These are phyloP conservation scores for Arthroderma uncinatum DNA, from an alignment of 2,329 filamentous ascomycete species.

Conservation along the genomic window DNA sequence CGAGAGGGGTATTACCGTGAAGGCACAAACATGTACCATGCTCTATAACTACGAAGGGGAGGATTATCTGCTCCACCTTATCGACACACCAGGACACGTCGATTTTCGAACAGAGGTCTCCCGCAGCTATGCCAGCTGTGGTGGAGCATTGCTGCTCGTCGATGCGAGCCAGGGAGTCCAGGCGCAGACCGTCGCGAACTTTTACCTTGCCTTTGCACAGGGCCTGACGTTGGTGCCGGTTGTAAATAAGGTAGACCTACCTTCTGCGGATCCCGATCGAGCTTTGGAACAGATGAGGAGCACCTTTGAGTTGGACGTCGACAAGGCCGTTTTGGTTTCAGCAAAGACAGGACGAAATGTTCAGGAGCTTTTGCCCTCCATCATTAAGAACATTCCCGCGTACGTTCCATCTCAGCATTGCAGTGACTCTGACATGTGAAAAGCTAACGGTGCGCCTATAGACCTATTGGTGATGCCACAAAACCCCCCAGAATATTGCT, in stretches of 20 bases:
- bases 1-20: constrained; percentile 93
- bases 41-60: constrained; percentile 74
- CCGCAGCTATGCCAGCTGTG: constrained; percentile 89
- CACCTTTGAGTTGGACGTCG: constrained; percentile 76
- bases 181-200: constrained; percentile 96
- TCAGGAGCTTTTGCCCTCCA: constrained; percentile 65
- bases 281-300: constrained; percentile 76
- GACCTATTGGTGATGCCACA: constrained; percentile 58
- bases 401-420: constrained; percentile 22
- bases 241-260: constrained; percentile 92
- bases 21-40: constrained; percentile 98
- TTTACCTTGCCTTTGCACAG: constrained; percentile 92
- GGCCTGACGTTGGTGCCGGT: constrained; percentile 78
- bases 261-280: constrained; percentile 73
- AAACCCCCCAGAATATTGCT: constrained; percentile 74
- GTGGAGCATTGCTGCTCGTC: constrained; percentile 80
- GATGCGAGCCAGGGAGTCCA: constrained; percentile 95
- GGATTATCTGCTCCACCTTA: constrained; percentile 88
- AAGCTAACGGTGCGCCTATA: constrained; percentile 13
- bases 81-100: constrained; percentile 94
- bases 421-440: background rate
- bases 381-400: constrained; percentile 73
- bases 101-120: constrained; percentile 96
- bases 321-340: constrained; percentile 65
- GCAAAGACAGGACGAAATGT: constrained; percentile 93